Evolutionary conservation across 1,139 yeast genomes (phyloP).

Genomic region (Taphrina pruni): DNA sequence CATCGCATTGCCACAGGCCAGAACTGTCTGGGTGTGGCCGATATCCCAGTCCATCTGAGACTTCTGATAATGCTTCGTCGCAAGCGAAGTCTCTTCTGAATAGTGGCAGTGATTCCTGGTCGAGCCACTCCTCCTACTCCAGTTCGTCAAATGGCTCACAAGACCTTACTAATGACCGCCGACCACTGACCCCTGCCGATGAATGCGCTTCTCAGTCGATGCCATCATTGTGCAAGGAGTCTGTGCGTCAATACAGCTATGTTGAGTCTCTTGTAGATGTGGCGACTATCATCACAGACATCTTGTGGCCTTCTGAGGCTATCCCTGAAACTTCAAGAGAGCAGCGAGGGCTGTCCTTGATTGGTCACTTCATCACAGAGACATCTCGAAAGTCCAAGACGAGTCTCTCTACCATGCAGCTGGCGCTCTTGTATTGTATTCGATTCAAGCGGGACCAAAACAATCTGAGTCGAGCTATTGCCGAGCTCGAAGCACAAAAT

Average conservation of each 20-base stretch:
- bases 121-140: not conserved
- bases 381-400: constrained; percentile 72
- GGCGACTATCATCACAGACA: constrained; percentile 51
- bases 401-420: constrained; percentile 67
- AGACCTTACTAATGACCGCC: not conserved
- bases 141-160: not conserved
- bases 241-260: constrained; percentile 30
- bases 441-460: constrained; percentile 43
- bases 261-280: constrained; percentile 49
- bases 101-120: not conserved
- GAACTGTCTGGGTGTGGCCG: not conserved
- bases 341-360: constrained; percentile 8
- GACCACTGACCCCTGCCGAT: not conserved
- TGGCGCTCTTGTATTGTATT: constrained; percentile 67
- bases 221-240: constrained; percentile 21
- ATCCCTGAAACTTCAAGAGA: constrained; percentile 44
- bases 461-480: constrained; percentile 40
- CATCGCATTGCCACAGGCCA: not conserved
- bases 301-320: constrained; percentile 51
- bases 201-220: not conserved
- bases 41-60: constrained; percentile 7
- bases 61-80: not conserved
- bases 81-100: not conserved
- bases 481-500: constrained; percentile 14
- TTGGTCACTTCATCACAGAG: constrained; percentile 64